Evolutionary conservation across 305 asterid genomes (phyloP).

Genomic region (Solanum chacoense): DNA sequence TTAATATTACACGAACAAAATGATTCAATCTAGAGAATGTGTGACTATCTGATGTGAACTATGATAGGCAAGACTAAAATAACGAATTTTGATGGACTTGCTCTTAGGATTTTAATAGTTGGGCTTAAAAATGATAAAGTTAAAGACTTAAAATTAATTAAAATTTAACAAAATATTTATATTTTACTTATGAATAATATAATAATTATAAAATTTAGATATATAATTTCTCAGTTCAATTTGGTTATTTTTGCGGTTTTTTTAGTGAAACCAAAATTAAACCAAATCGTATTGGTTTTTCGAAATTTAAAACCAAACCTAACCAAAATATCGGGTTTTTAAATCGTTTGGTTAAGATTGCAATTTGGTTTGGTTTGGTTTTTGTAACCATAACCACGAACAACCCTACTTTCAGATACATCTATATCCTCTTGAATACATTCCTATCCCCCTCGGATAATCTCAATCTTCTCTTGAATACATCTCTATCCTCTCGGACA

Average conservation of each 20-base stretch:
- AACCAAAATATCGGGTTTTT: too few relatives aligned
- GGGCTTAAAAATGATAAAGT: not conserved
- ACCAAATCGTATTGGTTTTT: too few relatives aligned
- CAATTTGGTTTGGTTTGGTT: not conserved
- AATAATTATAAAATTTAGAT: too few relatives aligned
- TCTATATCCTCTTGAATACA: not conserved
- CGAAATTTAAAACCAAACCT: too few relatives aligned
- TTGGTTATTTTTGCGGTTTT: too few relatives aligned
- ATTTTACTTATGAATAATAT: not conserved
- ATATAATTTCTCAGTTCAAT: not conserved
- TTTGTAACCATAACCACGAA: not conserved
- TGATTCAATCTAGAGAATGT: not conserved
- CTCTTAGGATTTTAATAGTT: not conserved
- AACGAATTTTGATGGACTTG: not conserved
- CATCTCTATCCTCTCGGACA: not conserved
- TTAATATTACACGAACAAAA: too few relatives aligned
- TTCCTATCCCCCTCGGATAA: not conserved
- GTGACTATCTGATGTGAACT: not conserved
- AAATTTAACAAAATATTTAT: too few relatives aligned
- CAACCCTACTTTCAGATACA: not conserved
- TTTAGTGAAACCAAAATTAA: not conserved
- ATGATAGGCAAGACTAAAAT: not conserved
- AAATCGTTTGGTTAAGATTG: not conserved
- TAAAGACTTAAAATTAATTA: not conserved
- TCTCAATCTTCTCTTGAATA: not conserved